These are phyloP conservation scores for Rhododendron kiyosumense DNA, from an alignment of 148 eudicot species.

Conservation along the genomic window DNA sequence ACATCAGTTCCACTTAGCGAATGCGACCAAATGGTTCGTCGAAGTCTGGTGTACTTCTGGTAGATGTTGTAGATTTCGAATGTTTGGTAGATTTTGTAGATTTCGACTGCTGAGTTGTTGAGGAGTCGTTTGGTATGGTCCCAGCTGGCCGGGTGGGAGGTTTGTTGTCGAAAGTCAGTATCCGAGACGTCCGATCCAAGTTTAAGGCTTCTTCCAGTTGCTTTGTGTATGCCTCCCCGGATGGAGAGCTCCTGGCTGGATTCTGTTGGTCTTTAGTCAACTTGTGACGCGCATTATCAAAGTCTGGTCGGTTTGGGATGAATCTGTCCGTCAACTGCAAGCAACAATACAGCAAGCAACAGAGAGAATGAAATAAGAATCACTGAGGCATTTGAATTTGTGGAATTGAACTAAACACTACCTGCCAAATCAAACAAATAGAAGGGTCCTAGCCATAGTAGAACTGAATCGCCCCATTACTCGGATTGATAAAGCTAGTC, in stretches of 20 bases:
- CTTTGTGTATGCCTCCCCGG: constrained; percentile 63
- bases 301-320: constrained; percentile 73
- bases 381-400: too few species aligned
- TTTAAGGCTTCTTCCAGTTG: constrained; percentile 58
- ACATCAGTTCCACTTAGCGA: not conserved
- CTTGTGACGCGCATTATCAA: constrained; percentile 69
- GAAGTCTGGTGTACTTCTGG: too few species aligned
- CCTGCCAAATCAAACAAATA: too few species aligned
- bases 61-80: too few species aligned
- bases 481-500: too few species aligned
- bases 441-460: too few species aligned
- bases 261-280: constrained; percentile 68
- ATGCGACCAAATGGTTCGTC: too few species aligned
- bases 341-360: too few species aligned
- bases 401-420: too few species aligned
- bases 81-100: too few species aligned
- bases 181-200: constrained; percentile 58
- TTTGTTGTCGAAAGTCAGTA: constrained; percentile 23
- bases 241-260: constrained; percentile 33
- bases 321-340: constrained; percentile 57
- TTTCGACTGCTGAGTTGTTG: constrained; percentile 39
- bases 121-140: constrained; percentile 18
- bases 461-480: too few species aligned
- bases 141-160: constrained; percentile 45
- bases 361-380: too few species aligned